Evolutionary conservation across 2,329 filamentous ascomycete genomes (phyloP).

Genomic region (Alternaria tenuissima): DNA sequence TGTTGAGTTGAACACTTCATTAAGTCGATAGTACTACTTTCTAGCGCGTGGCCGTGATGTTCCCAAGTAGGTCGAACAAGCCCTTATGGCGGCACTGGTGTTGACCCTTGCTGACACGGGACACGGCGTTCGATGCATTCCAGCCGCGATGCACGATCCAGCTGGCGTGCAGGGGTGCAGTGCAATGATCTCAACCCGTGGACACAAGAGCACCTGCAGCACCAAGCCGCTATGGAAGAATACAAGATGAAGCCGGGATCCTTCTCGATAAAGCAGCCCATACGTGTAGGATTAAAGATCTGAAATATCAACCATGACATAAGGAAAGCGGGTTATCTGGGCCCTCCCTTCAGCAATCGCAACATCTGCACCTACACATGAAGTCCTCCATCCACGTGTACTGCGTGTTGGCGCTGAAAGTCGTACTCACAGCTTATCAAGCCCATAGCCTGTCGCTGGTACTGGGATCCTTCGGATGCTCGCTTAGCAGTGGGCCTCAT

Average conservation of each 20-base stretch:
- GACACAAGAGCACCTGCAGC: not conserved
- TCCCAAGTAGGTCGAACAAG: not conserved
- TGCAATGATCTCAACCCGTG: not conserved
- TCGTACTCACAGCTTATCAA: not conserved
- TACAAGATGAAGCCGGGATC: not conserved
- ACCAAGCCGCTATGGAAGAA: not conserved
- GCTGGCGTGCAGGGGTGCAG: not conserved
- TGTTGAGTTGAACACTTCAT: constrained; percentile 10
- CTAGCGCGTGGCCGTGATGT: not conserved
- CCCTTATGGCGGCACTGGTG: not conserved
- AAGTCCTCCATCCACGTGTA: not conserved
- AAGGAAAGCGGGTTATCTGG: not conserved
- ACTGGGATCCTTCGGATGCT: not conserved
- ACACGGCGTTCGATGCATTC: not conserved
- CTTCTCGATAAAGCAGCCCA: not conserved
- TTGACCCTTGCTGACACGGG: not conserved
- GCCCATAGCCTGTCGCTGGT: not conserved
- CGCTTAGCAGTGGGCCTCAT: not conserved
- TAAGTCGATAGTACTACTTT: not conserved
- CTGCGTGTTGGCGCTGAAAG: not conserved
- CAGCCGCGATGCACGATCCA: not conserved
- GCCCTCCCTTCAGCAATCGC: not conserved
- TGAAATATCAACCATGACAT: too few species aligned
- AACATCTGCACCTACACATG: not conserved
- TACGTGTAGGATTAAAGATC: not conserved